Evolutionary conservation across 2,329 filamentous ascomycete genomes (phyloP), one percentile per base, ranked within the genome.

Genomic region (Aureobasidium melanogenum): DNA sequence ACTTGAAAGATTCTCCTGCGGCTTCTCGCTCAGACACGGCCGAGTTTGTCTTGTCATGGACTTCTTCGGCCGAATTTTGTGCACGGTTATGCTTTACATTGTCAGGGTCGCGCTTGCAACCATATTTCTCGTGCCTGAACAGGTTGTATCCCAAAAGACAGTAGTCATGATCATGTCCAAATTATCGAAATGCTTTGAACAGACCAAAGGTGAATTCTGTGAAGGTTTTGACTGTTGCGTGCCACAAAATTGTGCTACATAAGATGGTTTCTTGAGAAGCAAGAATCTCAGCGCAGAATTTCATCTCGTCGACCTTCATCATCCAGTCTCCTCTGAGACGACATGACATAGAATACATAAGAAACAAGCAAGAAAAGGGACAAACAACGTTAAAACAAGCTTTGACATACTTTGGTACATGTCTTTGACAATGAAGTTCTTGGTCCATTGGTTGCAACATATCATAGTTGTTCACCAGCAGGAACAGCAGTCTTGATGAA

Each of bases 41-140:
- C 48, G 48, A 51, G 48, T 51, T 51, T 51, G 3, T 38, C 12
- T 36, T 38, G 32, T 36, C 28, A 4, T 10, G 39, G 39, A 12
- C 19, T 17, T 26, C 24, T 51, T 51, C 48, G 48, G 48, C 48
- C 48, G 48, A 51, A 24, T 26, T 36, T 36, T 51, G 36, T 48
- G 46, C 46, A 30, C 10, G 10, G 9, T 32, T 34, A 32, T 48
- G 26, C 26, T 48, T 1, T n/a, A n/a, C n/a, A n/a, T n/a, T n/a
- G 24, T 1, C 48, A 51, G 48, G 48, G 48, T 51, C 19, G 32
- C 17, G 17, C 12, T 12, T 7, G 1, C 32, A 26, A 36, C 48
- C 0, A 17, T 26, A 3, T 5, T 38, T 26, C 9, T 2, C 0
- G 2, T 17, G 4, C 3, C 2, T 1, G 6, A 17, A 2, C 1